phyloP scores from a whole-genome alignment of 352 stramenopile genomes.

The Phytopythium kandeliae region DNA sequence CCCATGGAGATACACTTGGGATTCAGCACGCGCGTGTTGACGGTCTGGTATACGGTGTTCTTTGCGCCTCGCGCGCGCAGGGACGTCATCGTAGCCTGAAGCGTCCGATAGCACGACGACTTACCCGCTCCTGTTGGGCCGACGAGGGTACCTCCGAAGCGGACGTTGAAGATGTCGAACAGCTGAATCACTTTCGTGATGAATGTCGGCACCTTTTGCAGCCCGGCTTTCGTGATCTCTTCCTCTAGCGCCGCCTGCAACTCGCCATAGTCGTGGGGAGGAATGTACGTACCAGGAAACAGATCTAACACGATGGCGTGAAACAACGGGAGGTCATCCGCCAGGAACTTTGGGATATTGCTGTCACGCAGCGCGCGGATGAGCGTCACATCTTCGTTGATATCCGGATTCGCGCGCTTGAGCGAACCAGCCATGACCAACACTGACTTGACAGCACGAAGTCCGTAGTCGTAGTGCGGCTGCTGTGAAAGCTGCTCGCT shows the following conservation, averaged over 20 bases:
- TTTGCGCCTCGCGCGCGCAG: constrained; percentile 45
- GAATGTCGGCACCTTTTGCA: constrained; percentile 74
- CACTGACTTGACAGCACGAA: constrained; percentile 91
- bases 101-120: constrained; percentile 84
- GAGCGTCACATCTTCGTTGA: constrained; percentile 88
- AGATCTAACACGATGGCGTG: constrained; percentile 89
- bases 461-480: constrained; percentile 93
- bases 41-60: constrained; percentile 82
- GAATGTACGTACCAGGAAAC: constrained; percentile 85
- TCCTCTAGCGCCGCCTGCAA: constrained; percentile 61
- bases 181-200: constrained; percentile 93
- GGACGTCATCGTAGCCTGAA: constrained; percentile 84
- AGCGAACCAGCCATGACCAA: constrained; percentile 90
- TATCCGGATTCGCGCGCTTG: constrained; percentile 68
- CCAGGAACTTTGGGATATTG: constrained; percentile 94
- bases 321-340: constrained; percentile 90
- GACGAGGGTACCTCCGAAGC: constrained; percentile 88
- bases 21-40: constrained; percentile 70
- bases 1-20: constrained; percentile 85
- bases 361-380: constrained; percentile 88
- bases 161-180: constrained; percentile 93
- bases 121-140: constrained; percentile 83
- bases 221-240: constrained; percentile 50
- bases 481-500: constrained; percentile 93
- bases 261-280: constrained; percentile 80